Conservation (phyloP, 2,329 filamentous ascomycete species). For the Aspergillus texensis region DNA sequence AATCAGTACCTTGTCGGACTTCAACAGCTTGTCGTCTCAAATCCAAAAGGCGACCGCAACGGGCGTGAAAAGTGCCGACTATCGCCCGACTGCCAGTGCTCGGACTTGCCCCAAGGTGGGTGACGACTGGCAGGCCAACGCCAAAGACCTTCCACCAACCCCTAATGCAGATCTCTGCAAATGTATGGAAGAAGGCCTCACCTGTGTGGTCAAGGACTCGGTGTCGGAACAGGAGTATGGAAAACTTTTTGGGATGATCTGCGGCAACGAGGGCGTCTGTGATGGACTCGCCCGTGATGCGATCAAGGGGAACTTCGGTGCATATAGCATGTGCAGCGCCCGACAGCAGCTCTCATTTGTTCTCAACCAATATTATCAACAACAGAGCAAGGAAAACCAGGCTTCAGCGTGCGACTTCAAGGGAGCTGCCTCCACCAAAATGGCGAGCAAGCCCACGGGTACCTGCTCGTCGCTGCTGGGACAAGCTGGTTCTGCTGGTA, state of each 20-base stretch:
- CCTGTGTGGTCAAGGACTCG: constrained; percentile 67
- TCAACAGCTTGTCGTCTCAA: constrained; percentile 69
- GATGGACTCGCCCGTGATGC: constrained; percentile 44
- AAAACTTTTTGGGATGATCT: constrained; percentile 65
- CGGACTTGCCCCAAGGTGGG: constrained; percentile 70
- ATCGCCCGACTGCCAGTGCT: constrained; percentile 71
- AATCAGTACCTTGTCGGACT: constrained; percentile 73
- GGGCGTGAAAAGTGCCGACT: constrained; percentile 66
- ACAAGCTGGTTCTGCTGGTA: constrained; percentile 44
- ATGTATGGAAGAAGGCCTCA: constrained; percentile 78
- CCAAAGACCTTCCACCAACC: constrained; percentile 71
- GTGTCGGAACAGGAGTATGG: constrained; percentile 58
- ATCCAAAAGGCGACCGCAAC: constrained; percentile 69
- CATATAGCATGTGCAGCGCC: constrained; percentile 51
- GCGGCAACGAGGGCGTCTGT: constrained; percentile 39
- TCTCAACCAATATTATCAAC: constrained; percentile 50
- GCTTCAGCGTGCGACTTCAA: constrained; percentile 46
- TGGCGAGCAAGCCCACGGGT: constrained; percentile 33
- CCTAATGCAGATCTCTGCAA: constrained; percentile 78
- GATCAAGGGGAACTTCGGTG: constrained; percentile 47
- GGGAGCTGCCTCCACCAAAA: constrained; percentile 43
- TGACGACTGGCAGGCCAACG: constrained; percentile 68
- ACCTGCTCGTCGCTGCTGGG: constrained; percentile 40
- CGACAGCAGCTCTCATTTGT: constrained; percentile 51
- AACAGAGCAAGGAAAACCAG: constrained; percentile 26